These are phyloP conservation scores for Neonectria coccinea DNA, from an alignment of 2,329 filamentous ascomycete genomes.

Conservation along the genomic window DNA sequence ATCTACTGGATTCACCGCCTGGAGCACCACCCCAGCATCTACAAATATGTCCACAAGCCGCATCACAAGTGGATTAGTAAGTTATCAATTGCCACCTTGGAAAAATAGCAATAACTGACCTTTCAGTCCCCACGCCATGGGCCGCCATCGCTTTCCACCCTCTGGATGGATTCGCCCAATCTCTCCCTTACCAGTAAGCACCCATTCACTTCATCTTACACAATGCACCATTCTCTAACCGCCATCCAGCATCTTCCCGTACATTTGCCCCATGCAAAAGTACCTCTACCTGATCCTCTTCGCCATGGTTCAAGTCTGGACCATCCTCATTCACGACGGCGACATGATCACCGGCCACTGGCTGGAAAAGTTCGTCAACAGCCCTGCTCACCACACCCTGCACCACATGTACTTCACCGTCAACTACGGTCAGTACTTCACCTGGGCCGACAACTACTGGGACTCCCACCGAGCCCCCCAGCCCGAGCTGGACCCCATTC, in stretches of 20 bases:
- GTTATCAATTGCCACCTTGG: slow-evolving; percentile 16
- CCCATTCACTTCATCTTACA: neutral
- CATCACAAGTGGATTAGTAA: slow-evolving; percentile 63
- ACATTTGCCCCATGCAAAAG: slow-evolving; percentile 59
- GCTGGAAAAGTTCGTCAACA: slow-evolving; percentile 61
- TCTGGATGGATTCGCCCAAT: slow-evolving; percentile 59
- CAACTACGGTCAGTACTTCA: slow-evolving; percentile 64
- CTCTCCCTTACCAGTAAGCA: slow-evolving; percentile 59
- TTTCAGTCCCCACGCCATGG: slow-evolving; percentile 58
- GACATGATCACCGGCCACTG: slow-evolving; percentile 62
- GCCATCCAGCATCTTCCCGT: slow-evolving; percentile 53
- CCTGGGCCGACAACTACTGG: slow-evolving; percentile 60
- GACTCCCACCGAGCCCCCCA: slow-evolving; percentile 58
- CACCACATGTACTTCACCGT: slow-evolving; percentile 63
- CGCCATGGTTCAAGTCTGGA: slow-evolving; percentile 60
- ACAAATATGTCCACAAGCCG: slow-evolving; percentile 62
- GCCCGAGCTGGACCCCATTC: slow-evolving; percentile 57
- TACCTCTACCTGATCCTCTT: slow-evolving; percentile 60
- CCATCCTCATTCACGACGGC: slow-evolving; percentile 62
- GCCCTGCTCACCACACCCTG: slow-evolving; percentile 60
- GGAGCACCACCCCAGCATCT: slow-evolving; percentile 59
- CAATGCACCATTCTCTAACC: slow-evolving; percentile 22
- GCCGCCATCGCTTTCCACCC: slow-evolving; percentile 62
- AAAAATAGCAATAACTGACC: slow-evolving; percentile 18
- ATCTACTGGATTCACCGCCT: slow-evolving; percentile 63